Conservation (phyloP, 805 yeast genomes). For the Kuraishia hungarica region DNA sequence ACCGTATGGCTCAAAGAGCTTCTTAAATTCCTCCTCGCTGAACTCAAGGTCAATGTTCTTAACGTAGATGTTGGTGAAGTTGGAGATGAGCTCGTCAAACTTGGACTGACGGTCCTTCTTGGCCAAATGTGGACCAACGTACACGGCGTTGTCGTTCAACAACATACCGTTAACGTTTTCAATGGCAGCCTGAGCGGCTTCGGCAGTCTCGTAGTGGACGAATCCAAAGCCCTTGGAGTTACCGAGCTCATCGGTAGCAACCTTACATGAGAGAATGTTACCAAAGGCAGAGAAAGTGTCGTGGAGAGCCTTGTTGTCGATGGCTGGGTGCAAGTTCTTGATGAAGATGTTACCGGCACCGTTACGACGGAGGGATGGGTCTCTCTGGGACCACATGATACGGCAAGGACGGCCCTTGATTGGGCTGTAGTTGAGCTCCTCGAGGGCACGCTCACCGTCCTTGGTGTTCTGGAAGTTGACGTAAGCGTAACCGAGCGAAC, state of each 20-base stretch:
- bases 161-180: conserved; percentile 98
- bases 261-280: conserved; percentile 91
- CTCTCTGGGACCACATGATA: conserved; percentile 99
- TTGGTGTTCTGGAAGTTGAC: conserved; percentile 86
- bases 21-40: conserved; percentile 62
- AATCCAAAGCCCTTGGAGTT: conserved; percentile 93
- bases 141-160: conserved; percentile 92
- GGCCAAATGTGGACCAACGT: conserved; percentile 88
- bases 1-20: conserved; percentile 69
- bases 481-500: conserved; percentile 96
- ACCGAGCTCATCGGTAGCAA: conserved; percentile 90
- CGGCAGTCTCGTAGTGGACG: conserved; percentile 91
- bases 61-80: conserved; percentile 92
- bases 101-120: conserved; percentile 92
- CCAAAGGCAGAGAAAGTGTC: conserved; percentile 98
- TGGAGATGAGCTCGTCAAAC: conserved; percentile 81
- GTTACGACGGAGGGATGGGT: conserved; percentile 88
- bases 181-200: conserved; percentile 90
- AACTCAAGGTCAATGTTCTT: conserved; percentile 77
- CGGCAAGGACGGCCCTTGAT: conserved; percentile 96
- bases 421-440: conserved; percentile 88
- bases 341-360: conserved; percentile 97
- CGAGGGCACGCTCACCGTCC: conserved; percentile 92
- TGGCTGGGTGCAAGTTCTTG: conserved; percentile 96
- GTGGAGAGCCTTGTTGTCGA: conserved; percentile 97